Evolutionary conservation across 176 grass and related monocot genomes (phyloP), one percentile per base, ranked within the genome.

Genomic region (Chrysopogon serrulatus): DNA sequence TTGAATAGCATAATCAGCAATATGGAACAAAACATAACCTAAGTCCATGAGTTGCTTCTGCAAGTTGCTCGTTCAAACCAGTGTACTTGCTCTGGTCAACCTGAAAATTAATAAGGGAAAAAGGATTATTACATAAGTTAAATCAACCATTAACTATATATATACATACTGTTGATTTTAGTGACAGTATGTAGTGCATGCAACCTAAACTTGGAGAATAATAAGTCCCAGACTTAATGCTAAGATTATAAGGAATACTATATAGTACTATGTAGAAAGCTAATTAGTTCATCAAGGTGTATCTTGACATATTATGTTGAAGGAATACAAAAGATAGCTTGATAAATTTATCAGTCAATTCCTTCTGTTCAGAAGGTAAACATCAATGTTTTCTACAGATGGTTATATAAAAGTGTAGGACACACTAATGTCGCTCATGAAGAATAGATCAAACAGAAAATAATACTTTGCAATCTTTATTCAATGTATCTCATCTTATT

Each of bases 1-100:
- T 3, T 23, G 10, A 85, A 77, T 79, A 54, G 37, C 35, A 84
- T 23, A 83, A 43, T 81, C 6, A n/a, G n/a, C n/a, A 63, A 48
- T 39, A 71, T 74, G 59, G 78, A 70, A 80, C 41, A 71, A 84
- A 80, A 92, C 74, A 76, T 84, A 82, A 98, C 96, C 92, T 96
- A 59, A 99, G 80, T 81, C 84, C 80, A 81, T 90, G 91, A 69
- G 85, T 96, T 87, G 87, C 88, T 90, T 95, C 93, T 54, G 83
- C 56, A 39, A 94, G 85, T 85, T 94, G 90, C 73, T 99, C 92
- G 35, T 83, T 92, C 87, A 99, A 88, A 86, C 62, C 86, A 14
- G 76, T 86, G 84, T 76, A 65, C 65, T 87, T 93, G 83, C 68
- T 88, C 32, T 94, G 87, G 41, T 92, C 96, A 70, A 99, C 44